phyloP scores from a whole-genome alignment of 495 filamentous ascomycete genomes.

The Darksidea phi region DNA sequence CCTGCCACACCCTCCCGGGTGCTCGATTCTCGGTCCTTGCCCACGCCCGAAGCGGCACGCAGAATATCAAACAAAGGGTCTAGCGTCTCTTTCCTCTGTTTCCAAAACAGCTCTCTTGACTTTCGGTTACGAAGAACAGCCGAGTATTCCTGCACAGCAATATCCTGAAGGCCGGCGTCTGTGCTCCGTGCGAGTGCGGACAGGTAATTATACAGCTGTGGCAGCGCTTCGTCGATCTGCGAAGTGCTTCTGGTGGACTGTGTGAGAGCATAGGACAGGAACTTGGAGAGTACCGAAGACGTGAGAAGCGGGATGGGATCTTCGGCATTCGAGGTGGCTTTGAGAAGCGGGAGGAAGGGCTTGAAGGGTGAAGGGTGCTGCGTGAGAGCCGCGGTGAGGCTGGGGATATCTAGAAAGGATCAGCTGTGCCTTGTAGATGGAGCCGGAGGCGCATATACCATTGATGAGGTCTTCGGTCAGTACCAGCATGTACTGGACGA shows the following conservation, averaged over 20 bases:
- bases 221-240: slow-evolving; percentile 71
- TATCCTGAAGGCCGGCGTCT: slow-evolving; percentile 88
- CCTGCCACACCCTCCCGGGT: slow-evolving; percentile 65
- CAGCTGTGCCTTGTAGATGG: slow-evolving; percentile 4
- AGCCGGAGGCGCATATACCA: slow-evolving; percentile 51
- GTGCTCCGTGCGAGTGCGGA: slow-evolving; percentile 75
- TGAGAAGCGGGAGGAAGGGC: slow-evolving; percentile 81
- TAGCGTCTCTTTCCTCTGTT: slow-evolving; percentile 77
- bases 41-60: slow-evolving; percentile 68
- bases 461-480: slow-evolving; percentile 84
- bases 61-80: slow-evolving; percentile 80
- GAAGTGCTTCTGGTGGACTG: slow-evolving; percentile 53
- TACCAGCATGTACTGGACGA: slow-evolving; percentile 92
- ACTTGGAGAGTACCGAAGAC: slow-evolving; percentile 77
- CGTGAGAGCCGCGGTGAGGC: slow-evolving; percentile 70
- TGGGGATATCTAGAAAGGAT: slow-evolving; percentile 64
- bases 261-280: slow-evolving; percentile 70
- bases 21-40: slow-evolving; percentile 64
- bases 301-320: slow-evolving; percentile 86
- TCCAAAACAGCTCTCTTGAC: slow-evolving; percentile 85
- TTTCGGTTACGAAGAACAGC: slow-evolving; percentile 72
- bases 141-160: slow-evolving; percentile 89
- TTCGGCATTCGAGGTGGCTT: slow-evolving; percentile 68
- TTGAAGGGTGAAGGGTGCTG: slow-evolving; percentile 76
- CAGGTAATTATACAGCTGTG: slow-evolving; percentile 83